These are phyloP conservation scores for Ceratobasidium sp. DNA, from an alignment of 1,284 basidiomycete species.

Conservation along the genomic window DNA sequence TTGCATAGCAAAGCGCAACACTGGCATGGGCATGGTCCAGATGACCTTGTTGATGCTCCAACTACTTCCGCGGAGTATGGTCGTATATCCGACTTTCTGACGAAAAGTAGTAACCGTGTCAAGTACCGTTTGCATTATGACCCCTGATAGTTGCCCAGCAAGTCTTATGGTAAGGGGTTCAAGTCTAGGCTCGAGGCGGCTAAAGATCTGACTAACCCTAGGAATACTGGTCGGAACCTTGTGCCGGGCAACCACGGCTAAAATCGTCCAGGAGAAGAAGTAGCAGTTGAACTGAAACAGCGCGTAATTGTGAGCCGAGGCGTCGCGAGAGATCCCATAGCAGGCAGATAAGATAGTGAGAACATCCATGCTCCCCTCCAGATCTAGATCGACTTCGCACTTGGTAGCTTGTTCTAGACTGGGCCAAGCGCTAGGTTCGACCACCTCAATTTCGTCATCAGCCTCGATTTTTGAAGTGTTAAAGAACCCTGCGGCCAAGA, in stretches of 20 bases:
- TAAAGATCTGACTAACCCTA: neutral
- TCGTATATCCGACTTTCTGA: neutral
- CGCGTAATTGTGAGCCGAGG: constrained; percentile 3
- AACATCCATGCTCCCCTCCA: neutral
- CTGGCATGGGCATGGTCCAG: neutral
- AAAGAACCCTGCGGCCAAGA: neutral
- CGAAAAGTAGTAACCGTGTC: neutral
- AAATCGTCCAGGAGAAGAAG: constrained; percentile 39
- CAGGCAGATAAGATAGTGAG: constrained; percentile 24
- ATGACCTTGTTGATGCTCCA: neutral
- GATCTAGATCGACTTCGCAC: neutral
- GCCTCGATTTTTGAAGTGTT: neutral
- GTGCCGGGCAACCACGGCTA: constrained; percentile 20
- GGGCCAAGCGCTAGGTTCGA: neutral
- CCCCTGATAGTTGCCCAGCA: neutral
- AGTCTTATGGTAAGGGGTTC: neutral
- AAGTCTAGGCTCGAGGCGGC: neutral
- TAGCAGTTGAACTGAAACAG: constrained; percentile 31
- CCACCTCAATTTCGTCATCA: neutral
- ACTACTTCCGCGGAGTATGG: neutral
- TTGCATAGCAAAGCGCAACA: neutral
- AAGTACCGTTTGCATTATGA: neutral
- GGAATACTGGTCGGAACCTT: neutral
- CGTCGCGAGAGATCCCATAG: constrained; percentile 17
- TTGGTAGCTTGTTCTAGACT: neutral